Base-by-base conservation (phyloP, 192 early-diverging fungal species). In the Coemansia sp. region DNA sequence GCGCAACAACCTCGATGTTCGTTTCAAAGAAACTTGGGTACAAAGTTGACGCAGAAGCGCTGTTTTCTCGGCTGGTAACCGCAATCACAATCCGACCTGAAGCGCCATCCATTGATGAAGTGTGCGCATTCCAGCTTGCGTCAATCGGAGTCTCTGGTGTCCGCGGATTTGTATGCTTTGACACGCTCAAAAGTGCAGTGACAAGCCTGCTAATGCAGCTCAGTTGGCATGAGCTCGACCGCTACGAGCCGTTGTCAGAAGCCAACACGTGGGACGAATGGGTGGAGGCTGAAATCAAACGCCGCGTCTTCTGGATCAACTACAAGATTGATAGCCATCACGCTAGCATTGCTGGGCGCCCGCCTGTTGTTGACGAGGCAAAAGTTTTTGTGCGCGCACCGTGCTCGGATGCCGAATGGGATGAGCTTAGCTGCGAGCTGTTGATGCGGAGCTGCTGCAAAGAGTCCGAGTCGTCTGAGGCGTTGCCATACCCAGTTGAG, bases 211-310 rank as follows among this genome's bases (percentile, higher is more conserved):
- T 79, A 19, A 20, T 61, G 59, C 77, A 70, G 39, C 72, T 74
- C 22, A 67, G 61, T 20, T 79, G 77, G 77, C 71, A 79, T 25
- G 58, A 61, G 54, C 51, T 79, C 20, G 71, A 79, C 36, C 60
- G 57, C 22, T 57, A 67, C 23, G 58, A 60, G 32, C 46, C 39
- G 25, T 32, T 58, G 8, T 57, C 25, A 31, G 3, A 61, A 2
- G 61, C 53, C 17, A 23, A 39, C 11, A 58, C 71, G 8, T 79
- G 77, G 71, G 68, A 71, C 19, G 64, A 66, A 14, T 79, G 77
- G 77, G 67, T 79, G 4, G 57, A 70, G 36, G 25, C 57, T 2
- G 71, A 79, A 54, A 70, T 66, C n/a, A 74, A 74, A 61, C 64
- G 77, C 10, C 77, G 77, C 5, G 65, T 74, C 4, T 67, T 74